A percentile compares a stretch with the other conserved stretches of the same genome.
Evolutionary conservation across 1,284 basidiomycete species (phyloP).

Genomic region (Anthracocystis panici-leucophaei): DNA sequence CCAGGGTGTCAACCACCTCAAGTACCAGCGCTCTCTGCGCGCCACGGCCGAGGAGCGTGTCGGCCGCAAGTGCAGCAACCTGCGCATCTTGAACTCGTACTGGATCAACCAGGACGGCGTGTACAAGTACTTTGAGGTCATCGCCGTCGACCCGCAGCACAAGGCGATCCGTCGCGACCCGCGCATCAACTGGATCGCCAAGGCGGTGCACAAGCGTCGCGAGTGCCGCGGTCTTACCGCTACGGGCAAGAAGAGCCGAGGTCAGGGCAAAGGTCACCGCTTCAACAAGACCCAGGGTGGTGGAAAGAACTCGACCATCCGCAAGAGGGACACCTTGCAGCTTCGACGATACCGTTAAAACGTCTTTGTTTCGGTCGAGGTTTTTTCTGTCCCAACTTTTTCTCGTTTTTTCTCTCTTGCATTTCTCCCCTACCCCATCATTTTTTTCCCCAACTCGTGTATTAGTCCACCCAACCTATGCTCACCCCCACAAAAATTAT

Average conservation of each 20-base stretch:
- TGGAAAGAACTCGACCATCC: constrained; percentile 88
- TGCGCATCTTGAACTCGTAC: constrained; percentile 93
- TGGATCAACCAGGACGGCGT: constrained; percentile 99
- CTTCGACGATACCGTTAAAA: constrained; percentile 95
- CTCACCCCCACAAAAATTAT: constrained; percentile 7
- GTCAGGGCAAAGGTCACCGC: constrained; percentile 87
- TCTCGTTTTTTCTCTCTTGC: constrained; percentile 9
- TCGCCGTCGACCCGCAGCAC: constrained; percentile 93
- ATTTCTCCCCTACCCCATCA: constrained; percentile 5
- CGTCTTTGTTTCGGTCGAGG: neutral
- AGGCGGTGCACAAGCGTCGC: constrained; percentile 98
- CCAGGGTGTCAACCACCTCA: constrained; percentile 99
- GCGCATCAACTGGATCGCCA: constrained; percentile 98
- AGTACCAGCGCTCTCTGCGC: constrained; percentile 93
- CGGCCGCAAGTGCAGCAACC: constrained; percentile 92
- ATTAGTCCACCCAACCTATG: constrained; percentile 8
- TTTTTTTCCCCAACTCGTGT: constrained; percentile 3
- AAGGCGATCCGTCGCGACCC: constrained; percentile 93
- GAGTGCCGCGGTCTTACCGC: constrained; percentile 97
- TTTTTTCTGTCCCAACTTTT: neutral
- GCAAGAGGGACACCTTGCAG: constrained; percentile 87
- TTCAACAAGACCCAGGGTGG: constrained; percentile 85
- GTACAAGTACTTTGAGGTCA: constrained; percentile 99
- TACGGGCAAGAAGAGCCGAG: constrained; percentile 82
- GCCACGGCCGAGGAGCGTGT: constrained; percentile 98